These are phyloP conservation scores for Raphanus raphanistrum DNA, from an alignment of 345 rosid species.

Conservation along the genomic window DNA sequence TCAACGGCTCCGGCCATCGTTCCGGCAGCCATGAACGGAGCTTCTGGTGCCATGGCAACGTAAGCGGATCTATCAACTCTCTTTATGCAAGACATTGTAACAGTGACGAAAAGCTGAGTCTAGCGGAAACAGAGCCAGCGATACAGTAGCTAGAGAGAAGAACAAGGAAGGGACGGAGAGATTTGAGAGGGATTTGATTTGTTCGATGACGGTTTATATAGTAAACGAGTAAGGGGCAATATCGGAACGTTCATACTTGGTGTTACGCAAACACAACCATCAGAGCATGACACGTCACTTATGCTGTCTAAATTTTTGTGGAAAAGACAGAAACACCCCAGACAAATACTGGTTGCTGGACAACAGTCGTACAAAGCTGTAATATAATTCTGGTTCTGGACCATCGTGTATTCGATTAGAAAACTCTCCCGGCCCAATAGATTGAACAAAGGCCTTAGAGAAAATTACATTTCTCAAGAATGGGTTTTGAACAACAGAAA, in stretches of 20 bases:
- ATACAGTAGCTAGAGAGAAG: not conserved
- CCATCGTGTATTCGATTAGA: not conserved
- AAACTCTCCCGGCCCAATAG: not conserved
- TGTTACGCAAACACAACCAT: not conserved
- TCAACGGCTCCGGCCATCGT: constrained; percentile 97
- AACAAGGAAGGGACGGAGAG: not conserved
- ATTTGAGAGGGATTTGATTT: not conserved
- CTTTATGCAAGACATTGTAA: constrained; percentile 74
- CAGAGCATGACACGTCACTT: not conserved
- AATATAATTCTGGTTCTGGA: not conserved
- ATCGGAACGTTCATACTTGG: not conserved
- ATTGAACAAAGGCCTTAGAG: not conserved
- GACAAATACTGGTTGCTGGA: not conserved
- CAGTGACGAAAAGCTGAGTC: not conserved
- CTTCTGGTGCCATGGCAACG: constrained; percentile 65
- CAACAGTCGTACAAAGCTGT: not conserved
- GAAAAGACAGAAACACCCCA: not conserved
- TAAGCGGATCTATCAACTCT: constrained; percentile 78
- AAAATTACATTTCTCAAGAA: too few relatives aligned
- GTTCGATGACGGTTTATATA: not conserved
- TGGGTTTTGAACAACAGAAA: too few relatives aligned
- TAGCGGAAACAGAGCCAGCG: not conserved
- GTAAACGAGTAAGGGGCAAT: not conserved
- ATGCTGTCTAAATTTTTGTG: not conserved
- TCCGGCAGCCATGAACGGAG: constrained; percentile 48